These are phyloP conservation scores for Scutellaria galericulata DNA, from an alignment of 257 asterid genomes.

Conservation along the genomic window DNA sequence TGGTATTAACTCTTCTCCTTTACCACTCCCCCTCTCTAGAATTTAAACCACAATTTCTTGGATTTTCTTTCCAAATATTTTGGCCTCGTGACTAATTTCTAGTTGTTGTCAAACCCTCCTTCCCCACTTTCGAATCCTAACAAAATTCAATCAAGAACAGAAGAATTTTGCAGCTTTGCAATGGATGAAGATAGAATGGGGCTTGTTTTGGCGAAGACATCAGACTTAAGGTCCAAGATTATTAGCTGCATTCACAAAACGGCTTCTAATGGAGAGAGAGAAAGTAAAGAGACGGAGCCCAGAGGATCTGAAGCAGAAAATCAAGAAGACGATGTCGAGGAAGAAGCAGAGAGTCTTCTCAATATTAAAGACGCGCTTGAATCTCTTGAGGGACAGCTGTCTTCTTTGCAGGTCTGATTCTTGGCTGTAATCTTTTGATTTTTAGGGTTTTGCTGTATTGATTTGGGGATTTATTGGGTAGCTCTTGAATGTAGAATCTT, in stretches of 20 bases:
- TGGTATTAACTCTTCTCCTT: background rate
- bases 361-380: conserved; percentile 80
- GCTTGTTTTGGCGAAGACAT: conserved; percentile 52
- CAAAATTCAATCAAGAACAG: conserved; percentile 1
- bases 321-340: conserved; percentile 41
- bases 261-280: conserved; percentile 31
- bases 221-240: conserved; percentile 58
- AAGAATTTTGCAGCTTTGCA: background rate
- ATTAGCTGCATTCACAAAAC: conserved; percentile 47
- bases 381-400: conserved; percentile 77
- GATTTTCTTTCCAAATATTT: conserved; percentile 37
- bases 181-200: conserved; percentile 58
- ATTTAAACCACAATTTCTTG: conserved; percentile 46
- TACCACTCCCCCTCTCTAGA: conserved; percentile 2
- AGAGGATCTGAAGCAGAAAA: conserved; percentile 30
- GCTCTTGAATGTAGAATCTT: conserved; percentile 15
- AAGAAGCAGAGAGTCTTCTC: conserved; percentile 64
- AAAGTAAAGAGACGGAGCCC: conserved; percentile 28
- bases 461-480: conserved; percentile 16
- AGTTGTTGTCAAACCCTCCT: conserved; percentile 24
- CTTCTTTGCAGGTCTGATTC: conserved; percentile 64
- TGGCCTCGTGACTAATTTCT: conserved; percentile 40
- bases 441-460: conserved; percentile 4
- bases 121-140: conserved; percentile 25
- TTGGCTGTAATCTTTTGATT: background rate